Percentiles rank a stretch among this genome's conserved stretches.
phyloP scores from a whole-genome alignment of 345 rosid genomes.

The Sapria himalayana region DNA sequence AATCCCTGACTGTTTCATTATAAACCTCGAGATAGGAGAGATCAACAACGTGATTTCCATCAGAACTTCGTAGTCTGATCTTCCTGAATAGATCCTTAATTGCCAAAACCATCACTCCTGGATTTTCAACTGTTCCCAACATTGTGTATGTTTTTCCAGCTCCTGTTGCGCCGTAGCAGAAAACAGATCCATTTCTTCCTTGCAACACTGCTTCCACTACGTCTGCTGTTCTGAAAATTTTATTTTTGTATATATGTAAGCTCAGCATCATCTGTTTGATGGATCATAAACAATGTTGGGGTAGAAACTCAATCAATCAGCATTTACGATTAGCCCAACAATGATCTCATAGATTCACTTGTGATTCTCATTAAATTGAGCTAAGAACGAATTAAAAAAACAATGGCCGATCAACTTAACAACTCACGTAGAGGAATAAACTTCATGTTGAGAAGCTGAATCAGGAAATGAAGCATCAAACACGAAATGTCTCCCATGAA shows the following conservation, averaged over 20 bases:
- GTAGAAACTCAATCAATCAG: not conserved
- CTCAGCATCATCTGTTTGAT: no score
- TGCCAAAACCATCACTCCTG: constrained; percentile 96
- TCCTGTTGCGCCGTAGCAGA: constrained; percentile 95
- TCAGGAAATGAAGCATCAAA: constrained; percentile 80
- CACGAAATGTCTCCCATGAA: constrained; percentile 68
- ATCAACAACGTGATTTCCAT: constrained; percentile 75
- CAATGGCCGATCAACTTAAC: no score
- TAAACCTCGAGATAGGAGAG: constrained; percentile 92
- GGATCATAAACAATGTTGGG: no score
- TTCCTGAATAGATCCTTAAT: constrained; percentile 77
- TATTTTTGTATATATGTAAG: no score
- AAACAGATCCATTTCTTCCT: constrained; percentile 93
- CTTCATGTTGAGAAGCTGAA: constrained; percentile 53
- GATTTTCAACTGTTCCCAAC: constrained; percentile 79
- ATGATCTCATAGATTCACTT: no score
- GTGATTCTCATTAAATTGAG: no score
- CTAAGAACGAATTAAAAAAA: no score
- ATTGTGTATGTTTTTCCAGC: constrained; percentile 92
- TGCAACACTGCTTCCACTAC: constrained; percentile 75
- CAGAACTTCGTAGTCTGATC: constrained; percentile 66
- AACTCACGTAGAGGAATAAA: constrained; percentile 74
- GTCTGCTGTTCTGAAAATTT: constrained; percentile 57
- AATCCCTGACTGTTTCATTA: constrained; percentile 77
- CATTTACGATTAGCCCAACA: not conserved